Evolutionary conservation across 129 eudicot genomes (phyloP).

Genomic region (Oenanthe sinensis): DNA sequence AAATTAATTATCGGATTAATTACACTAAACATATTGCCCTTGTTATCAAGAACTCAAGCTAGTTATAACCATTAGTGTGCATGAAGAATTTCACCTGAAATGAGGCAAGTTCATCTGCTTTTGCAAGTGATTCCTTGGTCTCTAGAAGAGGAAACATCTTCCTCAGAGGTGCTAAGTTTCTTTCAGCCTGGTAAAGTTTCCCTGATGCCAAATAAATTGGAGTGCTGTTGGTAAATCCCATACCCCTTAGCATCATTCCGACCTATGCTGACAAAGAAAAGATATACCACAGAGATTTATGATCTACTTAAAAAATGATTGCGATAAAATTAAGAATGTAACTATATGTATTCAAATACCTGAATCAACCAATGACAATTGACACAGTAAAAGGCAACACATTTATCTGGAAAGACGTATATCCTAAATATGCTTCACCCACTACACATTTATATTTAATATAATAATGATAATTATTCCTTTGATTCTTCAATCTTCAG

Average conservation of each 20-base stretch:
- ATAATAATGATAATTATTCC: neutral
- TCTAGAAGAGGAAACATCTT: conserved; percentile 74
- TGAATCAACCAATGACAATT: neutral
- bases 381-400: neutral
- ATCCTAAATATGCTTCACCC: neutral
- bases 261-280: conserved; percentile 86
- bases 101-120: conserved; percentile 64
- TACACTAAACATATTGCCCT: neutral
- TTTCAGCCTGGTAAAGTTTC: conserved; percentile 59
- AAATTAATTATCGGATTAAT: neutral
- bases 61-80: neutral
- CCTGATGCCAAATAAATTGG: conserved; percentile 82
- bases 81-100: conserved; percentile 38
- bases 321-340: neutral
- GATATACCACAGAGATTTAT: conserved; percentile 16
- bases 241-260: conserved; percentile 94
- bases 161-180: conserved; percentile 60
- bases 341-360: neutral
- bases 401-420: neutral
- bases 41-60: neutral
- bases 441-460: too few species aligned
- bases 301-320: conserved; percentile 1
- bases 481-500: neutral
- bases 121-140: conserved; percentile 67
- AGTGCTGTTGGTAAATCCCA: conserved; percentile 80